Evolutionary conservation across 352 stramenopile species (phyloP), one percentile per base, ranked within the genome.

Genomic region (Phytophthora boehmeriae): DNA sequence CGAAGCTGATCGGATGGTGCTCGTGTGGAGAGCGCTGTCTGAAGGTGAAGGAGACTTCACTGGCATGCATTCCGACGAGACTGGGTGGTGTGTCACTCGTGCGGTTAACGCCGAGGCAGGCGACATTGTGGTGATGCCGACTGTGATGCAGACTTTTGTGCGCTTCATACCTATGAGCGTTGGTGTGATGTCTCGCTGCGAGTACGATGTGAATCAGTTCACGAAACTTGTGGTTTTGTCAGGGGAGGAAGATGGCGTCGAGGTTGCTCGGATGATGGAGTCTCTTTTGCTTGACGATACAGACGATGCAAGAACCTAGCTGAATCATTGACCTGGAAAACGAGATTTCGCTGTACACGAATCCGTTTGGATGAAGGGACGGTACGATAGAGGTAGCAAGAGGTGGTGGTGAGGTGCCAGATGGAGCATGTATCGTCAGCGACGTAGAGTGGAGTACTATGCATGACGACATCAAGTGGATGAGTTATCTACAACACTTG

Each of bases 31-130:
- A 32, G 63, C 61, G 8, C 46, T 75, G n/a, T 73, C 63, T 0
- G 57, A 82, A 19, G 67, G 68, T 16, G 68, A 73, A 42, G 51
- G 66, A 25, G 30, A 50, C 13, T 49, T 57, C 19, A 66, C 61
- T 30, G 67, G 55, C 0, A 64, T 79, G 62, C 71, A 73, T 53
- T 77, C 73, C 39, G 73, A 80, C 47, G 71, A 86, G 30, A 83
- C 67, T 3, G 76, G 76, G 4, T 86, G 76, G 76, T 57, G 53
- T 16, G 43, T 68, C 17, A 47, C 59, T 4, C 36, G 47, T n/a
- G 36, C 52, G 9, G 46, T 32, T 13, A 34, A 32, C 8, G 25
- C 9, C 2, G 35, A 41, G 2, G 20, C 10, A n/a, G 30, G 32
- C 4, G 41, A 48, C 4, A 2, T 25, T 35, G 20, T 35, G 5